Evolutionary conservation across 345 rosid species (phyloP), one percentile per base, ranked within the genome.

Genomic region (Alliaria petiolata): DNA sequence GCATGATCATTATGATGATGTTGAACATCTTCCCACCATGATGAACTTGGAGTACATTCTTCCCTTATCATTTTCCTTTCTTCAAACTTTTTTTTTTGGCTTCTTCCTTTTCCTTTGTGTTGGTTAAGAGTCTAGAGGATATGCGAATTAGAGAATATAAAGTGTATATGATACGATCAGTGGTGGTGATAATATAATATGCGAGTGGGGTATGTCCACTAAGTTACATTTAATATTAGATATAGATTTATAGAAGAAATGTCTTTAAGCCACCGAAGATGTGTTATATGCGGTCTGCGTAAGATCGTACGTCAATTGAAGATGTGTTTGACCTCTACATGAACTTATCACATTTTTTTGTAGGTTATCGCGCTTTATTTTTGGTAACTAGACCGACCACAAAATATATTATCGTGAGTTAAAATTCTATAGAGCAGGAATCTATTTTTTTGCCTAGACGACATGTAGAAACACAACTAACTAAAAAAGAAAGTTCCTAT

Each of bases 151-250:
- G 79, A 62, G 78, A 75, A 81, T 81, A 63, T 77, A 78, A 81
- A 72, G 83, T 71, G 61, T 72, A 74, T 55, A 55, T 66, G 70
- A 31, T 75, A 79, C 39, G 70, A 64, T 78, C 22, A 71, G 78
- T 67, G 72, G 86, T 89, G 87, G 78, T 60, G 76, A 69, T 75
- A 76, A 63, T 76, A 47, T 79, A 76, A 81, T 76, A 89, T 89
- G 91, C 84, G 77, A 75, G 82, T 76, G 76, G 81, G 85, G 81
- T 71, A 81, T 76, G 72, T 71, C 92, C 92, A 87, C 89, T 84
- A 66, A 40, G 76, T 62, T 73, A 80, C 76, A 81, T 81, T 87
- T 83, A 19, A 58, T 54, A 72, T 35, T 15, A 54, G 11, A 16
- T 14, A 35, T 50, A 75, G 60, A 51, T 59, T 49, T 59, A 42